Percentiles rank a stretch among this genome's conserved stretches.
These are phyloP conservation scores for Ganoderma resinaceum DNA, from an alignment of 1,284 basidiomycete species.

Conservation along the genomic window DNA sequence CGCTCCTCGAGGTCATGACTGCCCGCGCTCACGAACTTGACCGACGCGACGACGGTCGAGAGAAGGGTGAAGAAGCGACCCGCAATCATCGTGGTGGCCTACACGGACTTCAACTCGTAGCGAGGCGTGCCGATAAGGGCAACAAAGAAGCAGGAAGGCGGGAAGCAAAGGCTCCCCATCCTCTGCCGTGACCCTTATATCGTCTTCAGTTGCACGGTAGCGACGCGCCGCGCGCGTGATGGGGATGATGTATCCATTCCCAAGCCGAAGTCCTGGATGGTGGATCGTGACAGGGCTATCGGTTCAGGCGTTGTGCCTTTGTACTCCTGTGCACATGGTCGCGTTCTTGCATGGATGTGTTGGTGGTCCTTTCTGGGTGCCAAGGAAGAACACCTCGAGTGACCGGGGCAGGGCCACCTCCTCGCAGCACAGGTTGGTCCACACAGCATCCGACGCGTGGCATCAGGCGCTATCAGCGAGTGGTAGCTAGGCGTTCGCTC, in stretches of 20 bases:
- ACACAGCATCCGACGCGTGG: not conserved
- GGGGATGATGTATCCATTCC: not conserved
- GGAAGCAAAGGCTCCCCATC: not conserved
- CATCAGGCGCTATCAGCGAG: not conserved
- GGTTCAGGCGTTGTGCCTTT: not conserved
- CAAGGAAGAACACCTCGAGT: not conserved
- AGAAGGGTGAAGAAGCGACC: conserved; percentile 25
- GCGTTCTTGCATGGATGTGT: not conserved
- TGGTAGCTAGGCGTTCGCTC: not conserved
- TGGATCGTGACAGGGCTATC: not conserved
- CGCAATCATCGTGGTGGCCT: conserved; percentile 22
- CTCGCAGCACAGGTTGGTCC: not conserved
- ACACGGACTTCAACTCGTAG: not conserved
- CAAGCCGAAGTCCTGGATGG: not conserved
- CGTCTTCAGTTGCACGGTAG: not conserved
- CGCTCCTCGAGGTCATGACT: conserved; percentile 16
- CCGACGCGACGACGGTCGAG: conserved; percentile 19
- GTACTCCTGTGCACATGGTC: not conserved
- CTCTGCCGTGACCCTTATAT: not conserved
- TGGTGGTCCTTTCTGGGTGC: not conserved
- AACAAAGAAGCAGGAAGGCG: not conserved
- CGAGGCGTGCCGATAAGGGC: not conserved
- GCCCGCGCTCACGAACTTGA: conserved; percentile 17
- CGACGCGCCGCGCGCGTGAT: not conserved
- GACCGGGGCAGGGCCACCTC: not conserved